Percentiles rank a stretch among this genome's conserved stretches.
These are phyloP conservation scores for Takashimella koratensis DNA, from an alignment of 1,284 basidiomycete genomes.

Conservation along the genomic window DNA sequence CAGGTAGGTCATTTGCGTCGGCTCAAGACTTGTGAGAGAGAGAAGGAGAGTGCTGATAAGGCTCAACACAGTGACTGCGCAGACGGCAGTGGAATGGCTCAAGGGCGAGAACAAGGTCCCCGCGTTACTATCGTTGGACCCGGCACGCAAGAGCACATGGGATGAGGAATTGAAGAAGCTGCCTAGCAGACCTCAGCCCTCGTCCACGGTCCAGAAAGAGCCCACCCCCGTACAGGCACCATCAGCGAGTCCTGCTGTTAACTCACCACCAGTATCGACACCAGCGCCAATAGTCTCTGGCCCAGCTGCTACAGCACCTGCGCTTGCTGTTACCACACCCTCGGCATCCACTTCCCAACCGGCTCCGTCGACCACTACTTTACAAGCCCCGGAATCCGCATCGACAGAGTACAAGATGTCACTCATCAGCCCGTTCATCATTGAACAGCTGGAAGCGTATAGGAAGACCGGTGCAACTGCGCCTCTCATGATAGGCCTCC, in stretches of 20 bases:
- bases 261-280: background rate
- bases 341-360: background rate
- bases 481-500: constrained; percentile 33
- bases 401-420: constrained; percentile 39
- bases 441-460: constrained; percentile 20
- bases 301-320: background rate
- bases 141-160: constrained; percentile 28
- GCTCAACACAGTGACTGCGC: constrained; percentile 35
- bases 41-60: constrained; percentile 12
- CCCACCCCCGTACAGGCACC: no score
- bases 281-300: background rate
- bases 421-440: constrained; percentile 33
- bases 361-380: constrained; percentile 2
- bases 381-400: constrained; percentile 10
- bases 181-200: background rate
- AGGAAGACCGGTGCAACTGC: constrained; percentile 10
- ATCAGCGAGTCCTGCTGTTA: background rate
- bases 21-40: background rate
- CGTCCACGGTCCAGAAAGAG: no score
- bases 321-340: constrained; percentile 1
- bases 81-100: constrained; percentile 42
- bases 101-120: constrained; percentile 35
- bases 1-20: constrained; percentile 14
- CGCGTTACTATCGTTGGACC: constrained; percentile 31
- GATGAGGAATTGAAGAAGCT: constrained; percentile 21